Conservation (phyloP, 768 basidiomycete species). For the Mycena vitilis region DNA sequence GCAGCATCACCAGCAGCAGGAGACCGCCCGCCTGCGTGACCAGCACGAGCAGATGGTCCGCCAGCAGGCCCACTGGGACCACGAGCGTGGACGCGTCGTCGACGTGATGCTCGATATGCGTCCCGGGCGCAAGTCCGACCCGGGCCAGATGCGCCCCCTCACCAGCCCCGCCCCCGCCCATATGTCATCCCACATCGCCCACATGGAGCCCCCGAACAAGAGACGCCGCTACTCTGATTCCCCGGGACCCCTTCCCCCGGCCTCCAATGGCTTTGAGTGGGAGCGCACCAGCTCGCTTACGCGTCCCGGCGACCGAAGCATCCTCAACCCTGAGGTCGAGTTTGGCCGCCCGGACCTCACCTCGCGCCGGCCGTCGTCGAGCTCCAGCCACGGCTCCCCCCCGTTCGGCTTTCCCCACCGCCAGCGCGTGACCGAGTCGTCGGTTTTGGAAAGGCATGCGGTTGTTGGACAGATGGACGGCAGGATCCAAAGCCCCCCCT, state of each 20-base stretch:
- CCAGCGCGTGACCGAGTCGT: conserved; percentile 20
- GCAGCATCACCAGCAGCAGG: conserved; percentile 37
- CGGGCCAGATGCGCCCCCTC: conserved; percentile 32
- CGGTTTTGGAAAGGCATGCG: conserved; percentile 22
- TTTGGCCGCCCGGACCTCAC: conserved; percentile 5
- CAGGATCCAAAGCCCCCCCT: conserved; percentile 27
- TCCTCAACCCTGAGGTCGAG: conserved; percentile 31
- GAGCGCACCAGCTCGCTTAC: conserved; percentile 38
- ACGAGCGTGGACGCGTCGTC: conserved; percentile 10
- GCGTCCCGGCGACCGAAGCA: conserved; percentile 31
- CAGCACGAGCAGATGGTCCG: conserved; percentile 40
- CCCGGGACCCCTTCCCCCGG: conserved; percentile 33
- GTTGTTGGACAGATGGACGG: conserved; percentile 10
- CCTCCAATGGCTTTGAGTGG: conserved; percentile 21
- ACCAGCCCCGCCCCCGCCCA: conserved; percentile 31
- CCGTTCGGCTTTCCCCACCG: conserved; percentile 28
- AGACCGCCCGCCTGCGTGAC: conserved; percentile 29
- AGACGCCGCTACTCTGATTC: conserved; percentile 57
- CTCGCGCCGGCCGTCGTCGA: conserved; percentile 18
- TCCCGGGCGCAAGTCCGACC: conserved; percentile 38
- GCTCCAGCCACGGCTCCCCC: conserved; percentile 17
- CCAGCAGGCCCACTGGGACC: conserved; percentile 36
- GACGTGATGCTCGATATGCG: conserved; percentile 27
- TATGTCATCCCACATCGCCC: not conserved
- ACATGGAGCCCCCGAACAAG: conserved; percentile 48